These are phyloP conservation scores for Posidonia oceanica DNA, from an alignment of 116 monocot genomes.

Conservation along the genomic window DNA sequence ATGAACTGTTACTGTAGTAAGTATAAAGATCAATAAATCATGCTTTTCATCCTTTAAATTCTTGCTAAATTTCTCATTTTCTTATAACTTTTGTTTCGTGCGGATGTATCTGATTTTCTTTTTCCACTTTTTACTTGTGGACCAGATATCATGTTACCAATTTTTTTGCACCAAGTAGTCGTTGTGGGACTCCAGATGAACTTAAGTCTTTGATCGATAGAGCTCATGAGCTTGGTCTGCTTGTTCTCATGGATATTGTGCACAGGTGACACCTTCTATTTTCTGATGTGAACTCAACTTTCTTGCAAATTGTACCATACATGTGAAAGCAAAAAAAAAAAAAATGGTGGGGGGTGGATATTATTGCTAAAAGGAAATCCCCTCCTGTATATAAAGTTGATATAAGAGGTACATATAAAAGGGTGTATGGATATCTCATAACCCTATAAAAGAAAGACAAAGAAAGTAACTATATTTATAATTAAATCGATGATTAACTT, in stretches of 20 bases:
- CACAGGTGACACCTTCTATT: slow-evolving; percentile 47
- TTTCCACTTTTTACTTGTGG: not conserved
- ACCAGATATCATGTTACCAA: slow-evolving; percentile 98
- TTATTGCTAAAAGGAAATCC: too few species aligned
- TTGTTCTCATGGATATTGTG: slow-evolving; percentile 99
- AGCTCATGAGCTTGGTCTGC: slow-evolving; percentile 95
- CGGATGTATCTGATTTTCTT: too few species aligned
- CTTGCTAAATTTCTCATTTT: not conserved
- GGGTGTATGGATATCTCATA: too few species aligned
- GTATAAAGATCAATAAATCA: too few species aligned
- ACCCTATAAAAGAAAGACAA: too few species aligned
- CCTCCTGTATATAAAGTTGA: too few species aligned
- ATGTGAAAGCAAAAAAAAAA: too few species aligned
- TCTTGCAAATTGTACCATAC: too few species aligned
- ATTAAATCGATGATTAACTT: not conserved
- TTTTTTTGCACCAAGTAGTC: slow-evolving; percentile 97
- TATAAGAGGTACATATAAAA: too few species aligned
- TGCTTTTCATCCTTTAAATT: not conserved
- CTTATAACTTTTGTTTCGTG: not conserved
- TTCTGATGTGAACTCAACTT: not conserved
- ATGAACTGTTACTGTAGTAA: too few species aligned
- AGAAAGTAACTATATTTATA: too few species aligned
- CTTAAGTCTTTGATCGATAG: slow-evolving; percentile 92
- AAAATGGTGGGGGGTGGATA: too few species aligned
- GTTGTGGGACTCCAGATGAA: slow-evolving; percentile 99